Base-by-base conservation (phyloP, 2,329 filamentous ascomycete species). In the Byssothecium circinans region DNA sequence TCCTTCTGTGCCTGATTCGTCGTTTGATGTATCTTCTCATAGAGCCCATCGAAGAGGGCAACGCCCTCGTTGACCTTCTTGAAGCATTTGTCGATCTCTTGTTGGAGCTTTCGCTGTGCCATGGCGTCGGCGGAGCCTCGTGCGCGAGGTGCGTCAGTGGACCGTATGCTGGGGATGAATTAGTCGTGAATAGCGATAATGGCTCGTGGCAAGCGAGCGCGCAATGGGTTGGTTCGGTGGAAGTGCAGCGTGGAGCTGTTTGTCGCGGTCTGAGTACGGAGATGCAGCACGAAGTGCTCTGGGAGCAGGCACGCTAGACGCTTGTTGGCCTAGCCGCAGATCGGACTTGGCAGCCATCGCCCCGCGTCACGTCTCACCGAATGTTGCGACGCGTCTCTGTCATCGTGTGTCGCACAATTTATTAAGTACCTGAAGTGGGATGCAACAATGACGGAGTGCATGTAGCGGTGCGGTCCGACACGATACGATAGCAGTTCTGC, bases 31-130 rank as follows among this genome's bases (percentile, higher is more conserved):
- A 99, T 95, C 83, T 99, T 99, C 62, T 97, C 94, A 77, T 97
- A 95, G 66, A 97, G 96, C 67, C 81, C 81, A 70, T 97, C 91
- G 73, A 99, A 99, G 57, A 91, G 88, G 54, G 85, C 80, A 45
- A 97, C 91, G 44, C 94, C 94, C 78, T 97, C 92, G 39, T 84
- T 82, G 67, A 97, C 91, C 81, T 95, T 95, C 77, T 99, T 99
- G 84, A 96, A 97, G 83, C 90, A 95, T 79, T 96, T 96, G 70
- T 99, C 94, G 66, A 97, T 92, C 78, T 99, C 94, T 78, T 97
- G 91, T 74, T 94, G 89, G 64, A 96, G 83, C 81, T 99, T 99
- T 73, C 94, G 85, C 72, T 89, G 89, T 64, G 94, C 90, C 94
- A 99, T 99, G 65, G 73, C 81, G 75, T 51, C 47, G 57, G 59